These are phyloP conservation scores for Aegilops bicornis DNA, from an alignment of 176 grass and related monocot genomes.

Conservation along the genomic window DNA sequence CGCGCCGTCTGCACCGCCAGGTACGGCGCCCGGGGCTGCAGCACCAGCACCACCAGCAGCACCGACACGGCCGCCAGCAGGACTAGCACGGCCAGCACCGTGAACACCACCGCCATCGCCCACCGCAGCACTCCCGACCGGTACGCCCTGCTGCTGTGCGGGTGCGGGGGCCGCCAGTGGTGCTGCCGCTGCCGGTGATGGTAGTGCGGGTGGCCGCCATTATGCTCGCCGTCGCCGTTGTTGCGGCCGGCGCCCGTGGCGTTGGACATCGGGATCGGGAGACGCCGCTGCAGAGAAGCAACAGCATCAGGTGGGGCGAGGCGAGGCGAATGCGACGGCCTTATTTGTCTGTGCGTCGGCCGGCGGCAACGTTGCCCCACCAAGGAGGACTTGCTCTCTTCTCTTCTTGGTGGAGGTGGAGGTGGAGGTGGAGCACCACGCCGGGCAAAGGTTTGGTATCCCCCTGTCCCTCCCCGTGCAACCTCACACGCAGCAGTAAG, in stretches of 20 bases:
- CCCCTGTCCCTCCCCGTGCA: not conserved
- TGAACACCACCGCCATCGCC: conserved; percentile 45
- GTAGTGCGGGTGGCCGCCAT: not conserved
- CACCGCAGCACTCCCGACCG: conserved; percentile 32
- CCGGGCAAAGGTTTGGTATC: conserved; percentile 44
- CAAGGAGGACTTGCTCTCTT: not conserved
- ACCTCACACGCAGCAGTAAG: not conserved
- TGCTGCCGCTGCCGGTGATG: not conserved
- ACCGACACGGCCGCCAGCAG: conserved; percentile 35
- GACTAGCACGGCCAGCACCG: conserved; percentile 45
- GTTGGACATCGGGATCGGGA: not conserved
- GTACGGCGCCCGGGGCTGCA: conserved; percentile 51
- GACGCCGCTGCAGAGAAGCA: not conserved
- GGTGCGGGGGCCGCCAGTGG: not conserved
- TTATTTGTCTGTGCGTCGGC: not conserved
- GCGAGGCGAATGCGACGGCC: not conserved
- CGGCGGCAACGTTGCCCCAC: conserved; percentile 13
- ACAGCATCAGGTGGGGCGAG: not conserved
- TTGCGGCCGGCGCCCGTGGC: not conserved
- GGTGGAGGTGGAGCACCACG: not conserved
- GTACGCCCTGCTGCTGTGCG: not conserved
- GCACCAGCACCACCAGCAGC: conserved; percentile 43
- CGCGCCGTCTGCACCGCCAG: conserved; percentile 33
- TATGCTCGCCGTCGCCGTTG: not conserved
- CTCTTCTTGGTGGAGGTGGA: not conserved